Evolutionary conservation across 2,329 filamentous ascomycete species (phyloP).

Genomic region (Myriosclerotinia curreyana): DNA sequence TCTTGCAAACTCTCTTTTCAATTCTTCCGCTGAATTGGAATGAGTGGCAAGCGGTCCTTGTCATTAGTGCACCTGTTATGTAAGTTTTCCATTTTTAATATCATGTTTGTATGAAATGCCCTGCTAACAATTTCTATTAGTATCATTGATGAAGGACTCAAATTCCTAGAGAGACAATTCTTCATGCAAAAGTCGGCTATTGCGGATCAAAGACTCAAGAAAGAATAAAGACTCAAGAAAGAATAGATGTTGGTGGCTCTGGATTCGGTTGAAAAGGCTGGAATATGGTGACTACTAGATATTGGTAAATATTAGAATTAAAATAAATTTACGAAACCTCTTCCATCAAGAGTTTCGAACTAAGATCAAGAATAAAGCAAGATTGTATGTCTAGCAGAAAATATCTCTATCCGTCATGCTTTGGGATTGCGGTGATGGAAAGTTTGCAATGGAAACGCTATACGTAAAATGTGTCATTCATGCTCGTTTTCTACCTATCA

Average conservation of each 20-base stretch:
- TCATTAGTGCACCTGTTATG: constrained; percentile 89
- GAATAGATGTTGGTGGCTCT: constrained; percentile 29
- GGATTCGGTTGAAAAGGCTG: background rate
- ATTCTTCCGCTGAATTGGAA: constrained; percentile 81
- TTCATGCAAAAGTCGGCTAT: constrained; percentile 43
- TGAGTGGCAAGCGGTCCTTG: constrained; percentile 90
- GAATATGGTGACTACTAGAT: constrained; percentile 25
- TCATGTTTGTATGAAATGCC: constrained; percentile 13
- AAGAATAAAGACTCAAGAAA: constrained; percentile 39
- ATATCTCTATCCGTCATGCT: background rate
- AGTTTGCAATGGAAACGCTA: background rate
- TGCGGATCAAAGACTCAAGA: constrained; percentile 35
- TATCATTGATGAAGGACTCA: constrained; percentile 65
- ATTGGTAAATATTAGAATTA: constrained; percentile 32
- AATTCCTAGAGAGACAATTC: constrained; percentile 56
- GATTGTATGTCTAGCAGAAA: background rate
- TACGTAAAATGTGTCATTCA: constrained; percentile 18
- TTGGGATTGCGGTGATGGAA: background rate
- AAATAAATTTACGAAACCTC: constrained; percentile 21
- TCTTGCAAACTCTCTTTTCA: constrained; percentile 84
- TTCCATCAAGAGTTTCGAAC: background rate
- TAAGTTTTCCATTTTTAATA: constrained; percentile 50
- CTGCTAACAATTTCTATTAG: constrained; percentile 39
- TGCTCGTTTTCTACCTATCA: constrained; percentile 19
- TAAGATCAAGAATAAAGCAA: background rate